These are phyloP conservation scores for Ceratonia siliqua DNA, from an alignment of 306 rosid genomes.

Conservation along the genomic window DNA sequence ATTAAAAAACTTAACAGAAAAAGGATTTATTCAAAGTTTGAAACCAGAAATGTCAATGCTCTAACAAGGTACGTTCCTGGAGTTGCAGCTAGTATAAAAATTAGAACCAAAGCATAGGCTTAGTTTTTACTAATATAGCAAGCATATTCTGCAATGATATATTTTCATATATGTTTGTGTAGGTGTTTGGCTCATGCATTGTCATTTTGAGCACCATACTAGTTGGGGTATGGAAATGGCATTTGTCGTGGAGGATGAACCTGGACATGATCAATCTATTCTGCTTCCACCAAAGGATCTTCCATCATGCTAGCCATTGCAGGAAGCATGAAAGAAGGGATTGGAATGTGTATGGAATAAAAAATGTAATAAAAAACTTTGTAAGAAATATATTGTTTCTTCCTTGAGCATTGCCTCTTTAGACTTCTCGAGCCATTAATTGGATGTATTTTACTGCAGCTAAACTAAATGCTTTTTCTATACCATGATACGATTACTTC, in stretches of 20 bases:
- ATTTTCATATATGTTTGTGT: conserved; percentile 17
- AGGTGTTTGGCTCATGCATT: conserved; percentile 91
- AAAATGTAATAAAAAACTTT: too few relatives aligned
- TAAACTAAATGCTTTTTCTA: too few relatives aligned
- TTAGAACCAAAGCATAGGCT: too few relatives aligned
- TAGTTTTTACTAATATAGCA: too few relatives aligned
- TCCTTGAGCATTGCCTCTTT: not conserved
- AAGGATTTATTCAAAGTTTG: too few relatives aligned
- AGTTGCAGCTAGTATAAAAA: too few relatives aligned
- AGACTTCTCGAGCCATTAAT: too few relatives aligned
- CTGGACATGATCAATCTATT: conserved; percentile 54
- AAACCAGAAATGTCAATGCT: too few relatives aligned
- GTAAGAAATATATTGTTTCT: not conserved
- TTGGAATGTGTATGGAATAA: too few relatives aligned
- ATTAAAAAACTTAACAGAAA: too few relatives aligned
- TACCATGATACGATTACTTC: too few relatives aligned
- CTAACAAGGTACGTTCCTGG: conserved; percentile 45
- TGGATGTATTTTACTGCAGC: too few relatives aligned
- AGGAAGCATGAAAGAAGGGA: not conserved
- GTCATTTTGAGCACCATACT: conserved; percentile 81
- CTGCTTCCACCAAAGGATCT: conserved; percentile 79
- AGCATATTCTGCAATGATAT: not conserved
- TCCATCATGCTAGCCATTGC: conserved; percentile 21
- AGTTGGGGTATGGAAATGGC: conserved; percentile 88
- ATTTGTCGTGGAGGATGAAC: conserved; percentile 76